Evolutionary conservation across 768 basidiomycete species (phyloP).

Genomic region (Suillus fuscotomentosus): DNA sequence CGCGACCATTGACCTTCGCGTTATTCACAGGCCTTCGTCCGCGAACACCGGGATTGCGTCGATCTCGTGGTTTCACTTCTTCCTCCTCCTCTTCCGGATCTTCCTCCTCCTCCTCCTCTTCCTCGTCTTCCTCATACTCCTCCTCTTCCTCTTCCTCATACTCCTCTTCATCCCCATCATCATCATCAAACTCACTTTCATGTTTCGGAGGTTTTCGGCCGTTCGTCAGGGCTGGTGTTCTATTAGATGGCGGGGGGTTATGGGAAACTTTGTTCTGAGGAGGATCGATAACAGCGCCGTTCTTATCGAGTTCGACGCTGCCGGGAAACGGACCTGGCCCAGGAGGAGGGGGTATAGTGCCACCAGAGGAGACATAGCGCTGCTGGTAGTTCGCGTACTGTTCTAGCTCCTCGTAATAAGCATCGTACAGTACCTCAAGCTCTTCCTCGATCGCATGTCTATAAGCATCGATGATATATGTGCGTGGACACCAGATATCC

Average conservation of each 20-base stretch:
- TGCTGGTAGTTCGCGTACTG: conserved; percentile 98
- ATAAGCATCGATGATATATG: conserved; percentile 20
- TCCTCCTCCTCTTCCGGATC: conserved; percentile 60
- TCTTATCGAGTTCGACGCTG: conserved; percentile 94
- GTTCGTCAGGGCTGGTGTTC: conserved; percentile 32
- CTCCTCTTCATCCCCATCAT: conserved; percentile 56
- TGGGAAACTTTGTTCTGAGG: conserved; percentile 30
- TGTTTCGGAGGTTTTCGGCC: conserved; percentile 45
- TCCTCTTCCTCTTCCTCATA: conserved; percentile 56
- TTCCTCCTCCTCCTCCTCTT: conserved; percentile 69
- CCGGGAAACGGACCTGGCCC: conserved; percentile 99
- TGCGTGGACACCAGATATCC: conserved; percentile 10
- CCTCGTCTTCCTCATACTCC: conserved; percentile 66
- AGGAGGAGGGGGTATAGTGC: conserved; percentile 86
- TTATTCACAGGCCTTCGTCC: conserved; percentile 43
- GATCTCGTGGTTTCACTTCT: conserved; percentile 44
- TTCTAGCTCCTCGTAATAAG: conserved; percentile 99
- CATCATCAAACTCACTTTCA: conserved; percentile 68
- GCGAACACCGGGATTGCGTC: conserved; percentile 32
- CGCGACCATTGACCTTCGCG: conserved; percentile 46
- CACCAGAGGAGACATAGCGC: conserved; percentile 89
- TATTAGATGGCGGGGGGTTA: conserved; percentile 40
- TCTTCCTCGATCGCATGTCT: conserved; percentile 99
- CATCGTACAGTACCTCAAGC: conserved; percentile 99
- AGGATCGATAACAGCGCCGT: conserved; percentile 63